A percentile compares a stretch with the other conserved stretches of the same genome.
These are phyloP conservation scores for Tuctoria greenei DNA, from an alignment of 176 grass and related monocot genomes.

Conservation along the genomic window DNA sequence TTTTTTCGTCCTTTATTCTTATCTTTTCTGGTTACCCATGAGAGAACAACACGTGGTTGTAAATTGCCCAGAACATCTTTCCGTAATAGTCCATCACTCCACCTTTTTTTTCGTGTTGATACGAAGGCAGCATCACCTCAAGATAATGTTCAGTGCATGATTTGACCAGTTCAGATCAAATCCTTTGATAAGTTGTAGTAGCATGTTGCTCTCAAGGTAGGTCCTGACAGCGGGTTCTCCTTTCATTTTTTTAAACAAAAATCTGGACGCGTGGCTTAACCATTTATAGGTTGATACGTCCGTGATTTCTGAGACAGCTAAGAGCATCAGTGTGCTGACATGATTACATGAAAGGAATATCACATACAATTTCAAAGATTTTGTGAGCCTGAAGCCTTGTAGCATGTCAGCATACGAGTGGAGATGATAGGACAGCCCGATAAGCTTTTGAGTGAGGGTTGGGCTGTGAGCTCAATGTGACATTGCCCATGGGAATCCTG, in stretches of 20 bases:
- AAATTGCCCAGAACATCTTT: constrained; percentile 59
- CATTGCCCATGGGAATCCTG: constrained; percentile 12
- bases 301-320: constrained; percentile 18
- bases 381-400: constrained; percentile 4
- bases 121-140: constrained; percentile 22
- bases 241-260: background rate
- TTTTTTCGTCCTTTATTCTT: constrained; percentile 20
- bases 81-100: constrained; percentile 33
- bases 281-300: background rate
- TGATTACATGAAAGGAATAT: background rate
- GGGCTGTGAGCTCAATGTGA: background rate
- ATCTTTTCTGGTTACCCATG: constrained; percentile 37
- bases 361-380: background rate
- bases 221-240: background rate
- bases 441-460: background rate
- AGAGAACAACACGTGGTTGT: constrained; percentile 52
- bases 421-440: background rate
- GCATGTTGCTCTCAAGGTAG: constrained; percentile 27
- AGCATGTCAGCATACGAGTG: constrained; percentile 9
- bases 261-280: constrained; percentile 18
- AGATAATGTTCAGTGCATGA: constrained; percentile 23
- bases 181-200: background rate
- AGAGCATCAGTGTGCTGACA: constrained; percentile 18
- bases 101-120: constrained; percentile 37
- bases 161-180: constrained; percentile 26